These are phyloP conservation scores for Neurospora tetrasperma DNA, from an alignment of 495 filamentous ascomycete species.

Conservation along the genomic window DNA sequence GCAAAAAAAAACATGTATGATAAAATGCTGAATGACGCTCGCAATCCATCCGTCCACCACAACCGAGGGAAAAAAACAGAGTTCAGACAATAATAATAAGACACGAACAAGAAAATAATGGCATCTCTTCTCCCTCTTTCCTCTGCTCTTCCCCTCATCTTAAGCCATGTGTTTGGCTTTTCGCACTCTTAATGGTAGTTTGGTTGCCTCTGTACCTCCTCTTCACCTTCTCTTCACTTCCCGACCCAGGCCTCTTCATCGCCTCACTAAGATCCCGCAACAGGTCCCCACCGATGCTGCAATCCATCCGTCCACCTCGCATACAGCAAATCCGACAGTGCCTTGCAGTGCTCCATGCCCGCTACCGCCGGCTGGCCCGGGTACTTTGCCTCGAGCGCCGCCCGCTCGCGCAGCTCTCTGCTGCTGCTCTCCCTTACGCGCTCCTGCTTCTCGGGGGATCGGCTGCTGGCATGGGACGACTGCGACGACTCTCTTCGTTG, in stretches of 20 bases:
- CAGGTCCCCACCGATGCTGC: conserved; percentile 58
- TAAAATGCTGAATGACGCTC: conserved; percentile 1
- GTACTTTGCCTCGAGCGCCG: conserved; percentile 35
- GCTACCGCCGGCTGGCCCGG: conserved; percentile 42
- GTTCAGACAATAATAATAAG: background rate
- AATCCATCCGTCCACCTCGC: conserved; percentile 80
- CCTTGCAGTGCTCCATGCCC: conserved; percentile 86
- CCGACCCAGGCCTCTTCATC: background rate
- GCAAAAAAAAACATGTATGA: background rate
- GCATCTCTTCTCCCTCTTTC: background rate
- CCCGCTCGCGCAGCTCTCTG: conserved; percentile 35
- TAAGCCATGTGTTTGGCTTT: background rate
- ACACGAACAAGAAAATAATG: background rate
- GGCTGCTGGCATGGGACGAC: background rate
- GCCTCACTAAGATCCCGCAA: conserved; percentile 8
- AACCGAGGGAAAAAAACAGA: background rate
- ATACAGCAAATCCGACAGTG: conserved; percentile 84
- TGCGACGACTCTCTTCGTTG: conserved; percentile 6
- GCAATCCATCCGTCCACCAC: background rate
- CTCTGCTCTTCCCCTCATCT: background rate
- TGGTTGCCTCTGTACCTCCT: background rate
- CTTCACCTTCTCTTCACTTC: background rate
- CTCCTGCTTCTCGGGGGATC: conserved; percentile 11
- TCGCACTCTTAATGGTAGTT: background rate
- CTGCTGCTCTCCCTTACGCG: conserved; percentile 8